phyloP scores from a whole-genome alignment of 208 protist species.

The Lotmaria passim region DNA sequence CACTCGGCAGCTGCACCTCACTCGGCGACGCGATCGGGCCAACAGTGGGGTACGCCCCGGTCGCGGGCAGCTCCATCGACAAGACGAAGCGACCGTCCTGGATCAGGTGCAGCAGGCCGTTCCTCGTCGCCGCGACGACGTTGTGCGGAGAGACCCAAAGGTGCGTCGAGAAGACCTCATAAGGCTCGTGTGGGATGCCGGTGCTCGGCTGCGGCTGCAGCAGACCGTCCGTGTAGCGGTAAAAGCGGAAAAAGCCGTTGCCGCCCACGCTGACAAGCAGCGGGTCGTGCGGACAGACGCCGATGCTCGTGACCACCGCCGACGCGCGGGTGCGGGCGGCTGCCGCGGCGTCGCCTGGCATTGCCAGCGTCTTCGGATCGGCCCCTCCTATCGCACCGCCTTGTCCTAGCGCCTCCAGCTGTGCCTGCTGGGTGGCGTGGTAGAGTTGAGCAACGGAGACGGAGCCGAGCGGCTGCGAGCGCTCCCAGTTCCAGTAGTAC shows the following conservation, averaged over 20 bases:
- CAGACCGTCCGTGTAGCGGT: conserved; percentile 87
- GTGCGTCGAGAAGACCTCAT: conserved; percentile 91
- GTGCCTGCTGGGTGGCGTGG: conserved; percentile 3
- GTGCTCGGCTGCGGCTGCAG: conserved; percentile 73
- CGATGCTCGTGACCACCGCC: conserved; percentile 65
- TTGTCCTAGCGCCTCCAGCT: neutral
- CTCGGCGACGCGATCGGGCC: neutral
- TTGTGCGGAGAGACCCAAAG: conserved; percentile 84
- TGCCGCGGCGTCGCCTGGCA: neutral
- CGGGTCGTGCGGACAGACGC: conserved; percentile 89
- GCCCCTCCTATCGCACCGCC: neutral
- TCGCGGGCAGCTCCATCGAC: conserved; percentile 38
- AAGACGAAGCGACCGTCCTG: conserved; percentile 68
- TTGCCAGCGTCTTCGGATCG: neutral
- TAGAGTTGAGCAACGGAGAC: conserved; percentile 45
- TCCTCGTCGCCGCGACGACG: conserved; percentile 88
- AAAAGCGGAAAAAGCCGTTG: conserved; percentile 91
- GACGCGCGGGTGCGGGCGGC: neutral
- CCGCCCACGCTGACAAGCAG: conserved; percentile 91
- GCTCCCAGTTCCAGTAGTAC: conserved; percentile 93
- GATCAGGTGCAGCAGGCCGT: conserved; percentile 85
- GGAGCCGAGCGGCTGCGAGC: conserved; percentile 82
- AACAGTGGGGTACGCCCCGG: neutral
- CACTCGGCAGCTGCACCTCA: neutral
- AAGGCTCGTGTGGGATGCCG: conserved; percentile 57